Percentiles rank a stretch among this genome's conserved stretches.
Conservation (phyloP, 2,329 filamentous ascomycete species). For the Pseudogymnoascus sp. region DNA sequence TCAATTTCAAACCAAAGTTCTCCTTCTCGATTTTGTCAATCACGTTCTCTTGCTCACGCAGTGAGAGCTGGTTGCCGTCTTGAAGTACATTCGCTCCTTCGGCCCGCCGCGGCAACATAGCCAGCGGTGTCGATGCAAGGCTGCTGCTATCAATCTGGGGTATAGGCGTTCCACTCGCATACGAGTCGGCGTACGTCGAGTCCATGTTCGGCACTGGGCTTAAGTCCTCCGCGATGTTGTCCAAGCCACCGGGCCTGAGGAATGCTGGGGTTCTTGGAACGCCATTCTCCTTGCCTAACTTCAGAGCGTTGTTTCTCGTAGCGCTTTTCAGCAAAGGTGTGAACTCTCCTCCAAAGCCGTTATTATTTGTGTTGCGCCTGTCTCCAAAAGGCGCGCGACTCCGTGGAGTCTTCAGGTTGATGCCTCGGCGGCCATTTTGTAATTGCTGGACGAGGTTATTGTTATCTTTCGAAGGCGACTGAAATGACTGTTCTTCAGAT, state of each 20-base stretch:
- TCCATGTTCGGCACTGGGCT: constrained; percentile 69
- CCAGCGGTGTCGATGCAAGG: constrained; percentile 73
- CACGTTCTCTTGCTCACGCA: constrained; percentile 90
- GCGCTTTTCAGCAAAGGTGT: constrained; percentile 84
- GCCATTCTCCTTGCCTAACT: constrained; percentile 55
- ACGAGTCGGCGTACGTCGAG: constrained; percentile 58
- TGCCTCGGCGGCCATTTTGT: constrained; percentile 53
- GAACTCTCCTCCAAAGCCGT: constrained; percentile 65
- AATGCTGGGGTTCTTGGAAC: constrained; percentile 62
- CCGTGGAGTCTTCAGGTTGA: constrained; percentile 65
- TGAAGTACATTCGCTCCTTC: constrained; percentile 63
- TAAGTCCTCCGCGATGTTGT: constrained; percentile 62
- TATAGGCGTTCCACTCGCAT: constrained; percentile 64
- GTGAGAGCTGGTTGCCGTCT: constrained; percentile 81
- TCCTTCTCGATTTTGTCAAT: constrained; percentile 97
- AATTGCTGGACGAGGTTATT: constrained; percentile 71
- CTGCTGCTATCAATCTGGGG: constrained; percentile 75
- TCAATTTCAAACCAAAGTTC: constrained; percentile 93
- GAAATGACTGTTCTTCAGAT: constrained; percentile 81
- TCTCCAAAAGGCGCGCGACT: constrained; percentile 62
- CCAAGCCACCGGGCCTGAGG: constrained; percentile 48
- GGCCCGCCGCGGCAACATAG: constrained; percentile 56
- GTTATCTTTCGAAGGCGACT: constrained; percentile 67
- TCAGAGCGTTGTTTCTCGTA: constrained; percentile 64
- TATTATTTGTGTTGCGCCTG: constrained; percentile 62